These are phyloP conservation scores for Ampelocalamus luodianensis DNA, from an alignment of 176 grass and related monocot genomes.

Conservation along the genomic window DNA sequence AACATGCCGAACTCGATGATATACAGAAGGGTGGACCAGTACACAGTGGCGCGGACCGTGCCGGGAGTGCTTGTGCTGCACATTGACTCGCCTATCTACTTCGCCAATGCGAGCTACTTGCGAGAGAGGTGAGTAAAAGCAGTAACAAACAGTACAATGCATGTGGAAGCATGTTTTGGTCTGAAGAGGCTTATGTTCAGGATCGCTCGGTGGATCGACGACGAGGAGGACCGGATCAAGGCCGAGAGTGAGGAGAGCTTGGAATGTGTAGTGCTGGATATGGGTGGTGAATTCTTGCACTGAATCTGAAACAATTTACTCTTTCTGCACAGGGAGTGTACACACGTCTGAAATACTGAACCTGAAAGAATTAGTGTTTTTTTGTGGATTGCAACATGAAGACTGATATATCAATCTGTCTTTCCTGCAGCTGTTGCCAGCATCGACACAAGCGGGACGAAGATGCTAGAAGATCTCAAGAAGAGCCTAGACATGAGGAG, in stretches of 20 bases:
- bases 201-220: conserved; percentile 66
- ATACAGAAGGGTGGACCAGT: conserved; percentile 67
- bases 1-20: conserved; percentile 59
- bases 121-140: conserved; percentile 55
- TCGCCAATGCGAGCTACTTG: conserved; percentile 76
- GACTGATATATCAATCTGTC: background rate
- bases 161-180: background rate
- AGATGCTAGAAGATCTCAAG: conserved; percentile 71
- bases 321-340: background rate
- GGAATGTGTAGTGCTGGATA: conserved; percentile 67
- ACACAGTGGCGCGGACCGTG: conserved; percentile 38
- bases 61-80: conserved; percentile 60
- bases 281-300: conserved; percentile 60
- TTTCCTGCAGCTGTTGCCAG: conserved; percentile 55
- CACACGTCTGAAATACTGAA: background rate
- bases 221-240: conserved; percentile 58
- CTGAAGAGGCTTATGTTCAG: conserved; percentile 32
- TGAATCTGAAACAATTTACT: background rate
- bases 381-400: background rate
- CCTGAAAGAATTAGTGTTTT: background rate
- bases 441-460: conserved; percentile 77
- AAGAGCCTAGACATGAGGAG: conserved; percentile 48
- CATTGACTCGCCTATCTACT: conserved; percentile 70
- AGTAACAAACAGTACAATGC: background rate
- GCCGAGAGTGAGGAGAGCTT: conserved; percentile 33